Conservation (phyloP, 352 stramenopile genomes). For the Peronosclerospora sorghi region DNA sequence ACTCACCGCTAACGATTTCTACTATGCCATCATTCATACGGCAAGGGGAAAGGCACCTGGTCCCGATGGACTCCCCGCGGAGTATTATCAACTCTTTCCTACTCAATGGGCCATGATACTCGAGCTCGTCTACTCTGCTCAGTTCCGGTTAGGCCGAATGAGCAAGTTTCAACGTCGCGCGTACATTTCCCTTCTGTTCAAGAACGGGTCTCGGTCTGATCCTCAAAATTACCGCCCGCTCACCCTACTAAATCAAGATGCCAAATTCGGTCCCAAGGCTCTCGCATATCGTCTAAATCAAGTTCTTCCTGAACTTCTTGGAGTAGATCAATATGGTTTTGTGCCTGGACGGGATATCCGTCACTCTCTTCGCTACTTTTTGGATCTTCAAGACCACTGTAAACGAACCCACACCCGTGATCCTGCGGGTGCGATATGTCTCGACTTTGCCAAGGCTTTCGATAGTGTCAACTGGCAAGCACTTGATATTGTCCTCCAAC, state of each 20-base stretch:
- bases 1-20: not conserved
- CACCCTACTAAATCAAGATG: not conserved
- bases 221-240: not conserved
- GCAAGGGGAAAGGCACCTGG: not conserved
- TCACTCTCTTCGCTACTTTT: not conserved
- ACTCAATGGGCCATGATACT: not conserved
- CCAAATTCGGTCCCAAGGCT: not conserved
- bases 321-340: not conserved
- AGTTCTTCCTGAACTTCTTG: not conserved
- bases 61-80: not conserved
- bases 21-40: not conserved
- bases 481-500: not conserved
- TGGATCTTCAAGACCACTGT: not conserved
- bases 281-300: not conserved
- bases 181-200: not conserved
- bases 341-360: not conserved
- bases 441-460: not conserved
- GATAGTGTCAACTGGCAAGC: not conserved
- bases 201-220: not conserved
- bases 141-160: not conserved
- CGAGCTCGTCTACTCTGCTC: not conserved
- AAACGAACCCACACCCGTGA: not conserved
- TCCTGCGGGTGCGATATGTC: not conserved
- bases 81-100: not conserved
- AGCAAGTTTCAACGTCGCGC: conserved; percentile 1